Evolutionary conservation across 2,329 filamentous ascomycete species (phyloP).

Genomic region (Exophiala spinifera): DNA sequence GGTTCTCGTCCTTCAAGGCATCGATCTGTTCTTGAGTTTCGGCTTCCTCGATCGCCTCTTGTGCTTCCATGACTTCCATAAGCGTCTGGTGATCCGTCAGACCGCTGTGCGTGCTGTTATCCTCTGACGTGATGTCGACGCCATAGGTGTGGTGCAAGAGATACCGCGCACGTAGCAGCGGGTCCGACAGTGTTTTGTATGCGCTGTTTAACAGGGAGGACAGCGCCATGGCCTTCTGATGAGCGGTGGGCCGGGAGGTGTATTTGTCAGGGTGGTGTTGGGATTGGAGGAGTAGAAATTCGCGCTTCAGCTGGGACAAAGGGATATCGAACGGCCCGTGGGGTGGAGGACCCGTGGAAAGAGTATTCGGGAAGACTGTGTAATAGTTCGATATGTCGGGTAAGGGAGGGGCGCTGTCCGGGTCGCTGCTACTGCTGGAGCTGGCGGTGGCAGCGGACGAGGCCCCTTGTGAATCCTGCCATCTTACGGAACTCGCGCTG

Average conservation of each 20-base stretch:
- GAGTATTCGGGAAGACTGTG: constrained; percentile 78
- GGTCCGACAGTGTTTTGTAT: constrained; percentile 77
- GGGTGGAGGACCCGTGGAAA: constrained; percentile 76
- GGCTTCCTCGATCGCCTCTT: constrained; percentile 67
- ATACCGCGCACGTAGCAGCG: constrained; percentile 83
- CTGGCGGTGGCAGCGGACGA: background rate
- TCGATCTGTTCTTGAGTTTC: constrained; percentile 57
- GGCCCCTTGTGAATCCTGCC: background rate
- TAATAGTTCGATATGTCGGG: constrained; percentile 62
- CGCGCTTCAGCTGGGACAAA: constrained; percentile 65
- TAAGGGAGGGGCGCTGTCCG: background rate
- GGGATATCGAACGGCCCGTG: constrained; percentile 72
- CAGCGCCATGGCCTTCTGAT: constrained; percentile 67
- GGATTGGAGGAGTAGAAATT: constrained; percentile 81
- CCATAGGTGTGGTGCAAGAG: constrained; percentile 65
- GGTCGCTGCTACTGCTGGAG: background rate
- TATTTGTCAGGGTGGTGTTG: constrained; percentile 50
- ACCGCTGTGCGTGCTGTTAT: constrained; percentile 63
- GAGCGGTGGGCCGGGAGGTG: constrained; percentile 40
- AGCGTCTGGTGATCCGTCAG: constrained; percentile 69
- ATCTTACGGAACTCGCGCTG: background rate
- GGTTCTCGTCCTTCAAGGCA: constrained; percentile 65
- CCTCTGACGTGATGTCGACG: constrained; percentile 69
- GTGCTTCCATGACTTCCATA: constrained; percentile 80
- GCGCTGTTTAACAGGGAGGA: constrained; percentile 86